phyloP scores from a whole-genome alignment of 495 filamentous ascomycete species.

The Cetradonia linearis region DNA sequence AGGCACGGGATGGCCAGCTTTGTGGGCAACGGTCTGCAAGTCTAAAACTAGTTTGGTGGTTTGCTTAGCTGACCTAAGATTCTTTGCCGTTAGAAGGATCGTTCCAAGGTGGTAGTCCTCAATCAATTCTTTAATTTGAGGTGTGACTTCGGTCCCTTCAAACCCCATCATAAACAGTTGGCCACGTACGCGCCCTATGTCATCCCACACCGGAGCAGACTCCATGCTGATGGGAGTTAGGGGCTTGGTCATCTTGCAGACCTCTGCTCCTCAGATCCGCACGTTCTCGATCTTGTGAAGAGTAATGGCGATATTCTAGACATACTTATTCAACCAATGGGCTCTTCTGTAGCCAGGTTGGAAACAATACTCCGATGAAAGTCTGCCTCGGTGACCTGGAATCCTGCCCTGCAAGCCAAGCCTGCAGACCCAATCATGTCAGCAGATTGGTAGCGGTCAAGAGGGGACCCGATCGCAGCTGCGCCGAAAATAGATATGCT shows the following conservation, averaged over 20 bases:
- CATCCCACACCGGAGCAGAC: slow-evolving; percentile 52
- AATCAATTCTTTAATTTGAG: slow-evolving; percentile 75
- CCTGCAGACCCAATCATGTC: neutral
- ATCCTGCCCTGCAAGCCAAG: neutral
- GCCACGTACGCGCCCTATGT: slow-evolving; percentile 59
- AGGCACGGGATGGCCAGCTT: slow-evolving; percentile 77
- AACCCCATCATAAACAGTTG: slow-evolving; percentile 95
- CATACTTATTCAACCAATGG: neutral
- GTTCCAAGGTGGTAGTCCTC: slow-evolving; percentile 74
- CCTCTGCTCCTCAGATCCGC: neutral
- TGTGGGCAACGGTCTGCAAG: slow-evolving; percentile 74
- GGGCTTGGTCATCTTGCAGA: slow-evolving; percentile 3
- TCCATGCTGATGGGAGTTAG: slow-evolving; percentile 17
- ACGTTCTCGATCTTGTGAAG: neutral
- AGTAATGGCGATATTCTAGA: neutral
- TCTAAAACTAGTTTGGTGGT: slow-evolving; percentile 73
- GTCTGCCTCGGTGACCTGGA: neutral
- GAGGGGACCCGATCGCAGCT: neutral
- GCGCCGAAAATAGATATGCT: neutral
- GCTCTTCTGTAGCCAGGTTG: neutral
- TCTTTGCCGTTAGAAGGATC: slow-evolving; percentile 81
- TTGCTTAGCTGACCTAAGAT: slow-evolving; percentile 77
- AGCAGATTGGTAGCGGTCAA: neutral
- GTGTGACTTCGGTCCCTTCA: slow-evolving; percentile 78
- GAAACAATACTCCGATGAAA: too few relatives aligned